A percentile compares a stretch with the other conserved stretches of the same genome.
Conservation (phyloP, 2,329 filamentous ascomycete genomes). For the Ilyonectria sp. region DNA sequence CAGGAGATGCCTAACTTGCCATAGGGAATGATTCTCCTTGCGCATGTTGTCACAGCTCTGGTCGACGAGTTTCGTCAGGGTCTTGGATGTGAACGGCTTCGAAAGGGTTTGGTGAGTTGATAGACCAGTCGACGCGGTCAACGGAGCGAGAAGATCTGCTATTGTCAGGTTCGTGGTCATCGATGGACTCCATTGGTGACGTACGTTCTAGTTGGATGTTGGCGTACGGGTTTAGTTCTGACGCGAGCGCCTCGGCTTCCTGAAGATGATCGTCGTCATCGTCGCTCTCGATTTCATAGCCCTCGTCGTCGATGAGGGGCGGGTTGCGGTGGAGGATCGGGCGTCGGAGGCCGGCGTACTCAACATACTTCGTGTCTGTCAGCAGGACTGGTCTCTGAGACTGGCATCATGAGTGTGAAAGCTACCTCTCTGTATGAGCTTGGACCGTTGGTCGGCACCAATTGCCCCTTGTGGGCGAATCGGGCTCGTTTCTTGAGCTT, state of each 20-base stretch:
- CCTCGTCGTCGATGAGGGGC: slow-evolving; percentile 81
- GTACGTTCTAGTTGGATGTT: slow-evolving; percentile 80
- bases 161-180: slow-evolving; percentile 46
- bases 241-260: slow-evolving; percentile 73
- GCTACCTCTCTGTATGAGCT: slow-evolving; percentile 80
- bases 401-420: slow-evolving; percentile 30
- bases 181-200: slow-evolving; percentile 48
- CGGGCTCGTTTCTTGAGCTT: slow-evolving; percentile 84
- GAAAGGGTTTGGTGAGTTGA: slow-evolving; percentile 82
- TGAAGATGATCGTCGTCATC: slow-evolving; percentile 77
- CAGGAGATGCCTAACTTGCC: slow-evolving; percentile 81
- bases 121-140: slow-evolving; percentile 82
- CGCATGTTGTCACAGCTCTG: slow-evolving; percentile 81
- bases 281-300: slow-evolving; percentile 81
- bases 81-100: slow-evolving; percentile 81
- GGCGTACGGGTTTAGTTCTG: slow-evolving; percentile 82
- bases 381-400: slow-evolving; percentile 39
- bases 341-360: slow-evolving; percentile 81
- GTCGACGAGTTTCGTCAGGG: slow-evolving; percentile 78
- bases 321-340: slow-evolving; percentile 83
- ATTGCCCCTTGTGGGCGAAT: slow-evolving; percentile 79
- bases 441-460: slow-evolving; percentile 76
- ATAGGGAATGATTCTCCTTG: slow-evolving; percentile 80
- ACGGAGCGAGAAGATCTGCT: slow-evolving; percentile 80
- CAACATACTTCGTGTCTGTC: slow-evolving; percentile 69